These are phyloP conservation scores for Leccinum ochraceum DNA, from an alignment of 768 basidiomycete genomes.

Conservation along the genomic window DNA sequence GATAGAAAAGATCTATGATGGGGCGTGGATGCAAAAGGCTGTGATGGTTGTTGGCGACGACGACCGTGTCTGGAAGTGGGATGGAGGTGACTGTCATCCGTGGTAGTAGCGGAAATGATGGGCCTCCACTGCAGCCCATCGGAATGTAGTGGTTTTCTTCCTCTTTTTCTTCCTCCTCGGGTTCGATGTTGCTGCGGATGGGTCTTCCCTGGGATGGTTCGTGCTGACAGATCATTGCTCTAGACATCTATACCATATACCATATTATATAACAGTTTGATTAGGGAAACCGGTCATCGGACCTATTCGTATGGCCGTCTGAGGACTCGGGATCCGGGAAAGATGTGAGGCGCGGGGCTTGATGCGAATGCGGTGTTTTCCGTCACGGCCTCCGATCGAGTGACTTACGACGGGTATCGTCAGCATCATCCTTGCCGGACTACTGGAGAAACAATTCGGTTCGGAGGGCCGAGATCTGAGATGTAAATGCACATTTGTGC, in stretches of 20 bases:
- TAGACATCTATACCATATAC: not conserved
- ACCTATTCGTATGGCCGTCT: not conserved
- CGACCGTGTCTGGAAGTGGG: constrained; percentile 21
- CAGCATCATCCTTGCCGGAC: not conserved
- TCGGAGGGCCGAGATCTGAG: not conserved
- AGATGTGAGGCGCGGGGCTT: not conserved
- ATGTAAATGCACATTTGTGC: not conserved
- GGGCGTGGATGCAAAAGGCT: constrained; percentile 39
- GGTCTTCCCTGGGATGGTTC: not conserved
- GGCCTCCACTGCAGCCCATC: not conserved
- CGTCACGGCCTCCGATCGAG: not conserved
- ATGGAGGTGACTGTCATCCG: constrained; percentile 27
- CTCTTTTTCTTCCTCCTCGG: not conserved
- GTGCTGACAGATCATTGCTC: not conserved
- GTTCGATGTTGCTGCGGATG: not conserved
- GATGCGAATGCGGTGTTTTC: not conserved
- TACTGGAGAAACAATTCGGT: not conserved
- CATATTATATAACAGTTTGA: not conserved
- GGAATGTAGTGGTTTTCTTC: not conserved
- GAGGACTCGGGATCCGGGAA: not conserved
- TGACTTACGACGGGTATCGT: not conserved
- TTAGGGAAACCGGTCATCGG: not conserved
- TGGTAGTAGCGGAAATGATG: constrained; percentile 3
- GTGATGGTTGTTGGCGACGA: constrained; percentile 40
- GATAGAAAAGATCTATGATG: constrained; percentile 38